phyloP scores from a whole-genome alignment of 371 early-diverging fungal species.

The Nosema granulosis region DNA sequence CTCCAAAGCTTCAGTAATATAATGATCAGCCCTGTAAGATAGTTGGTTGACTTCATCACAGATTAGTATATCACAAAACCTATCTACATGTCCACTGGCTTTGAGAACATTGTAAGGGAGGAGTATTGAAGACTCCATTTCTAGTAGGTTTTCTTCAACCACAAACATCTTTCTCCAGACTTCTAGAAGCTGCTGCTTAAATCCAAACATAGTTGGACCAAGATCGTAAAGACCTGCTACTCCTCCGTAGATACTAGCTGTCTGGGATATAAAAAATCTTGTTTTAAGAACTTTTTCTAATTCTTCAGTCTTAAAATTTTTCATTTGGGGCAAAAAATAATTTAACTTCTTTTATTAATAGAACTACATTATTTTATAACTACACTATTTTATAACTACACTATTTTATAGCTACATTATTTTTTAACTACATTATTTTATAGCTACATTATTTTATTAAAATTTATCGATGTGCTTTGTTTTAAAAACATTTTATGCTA shows the following conservation, averaged over 20 bases:
- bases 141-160: conserved; percentile 94
- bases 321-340: neutral
- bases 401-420: too few species aligned
- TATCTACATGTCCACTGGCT: conserved; percentile 97
- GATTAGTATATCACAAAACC: conserved; percentile 96
- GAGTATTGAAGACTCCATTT: conserved; percentile 91
- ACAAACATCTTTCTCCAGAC: conserved; percentile 92
- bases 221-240: conserved; percentile 70
- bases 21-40: conserved; percentile 89
- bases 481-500: too few species aligned
- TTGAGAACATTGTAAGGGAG: conserved; percentile 92
- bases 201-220: conserved; percentile 88
- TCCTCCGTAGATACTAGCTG: conserved; percentile 42
- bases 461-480: too few species aligned
- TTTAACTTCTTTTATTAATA: too few species aligned
- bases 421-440: too few species aligned
- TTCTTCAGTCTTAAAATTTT: conserved; percentile 19
- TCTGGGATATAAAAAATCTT: conserved; percentile 40
- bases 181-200: conserved; percentile 84
- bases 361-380: too few species aligned
- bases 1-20: conserved; percentile 84
- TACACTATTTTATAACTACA: too few species aligned
- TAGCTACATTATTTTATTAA: too few species aligned
- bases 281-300: conserved; percentile 35
- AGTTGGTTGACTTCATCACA: conserved; percentile 81